phyloP scores from a whole-genome alignment of 257 asterid genomes.

The Scutellaria baicalensis region DNA sequence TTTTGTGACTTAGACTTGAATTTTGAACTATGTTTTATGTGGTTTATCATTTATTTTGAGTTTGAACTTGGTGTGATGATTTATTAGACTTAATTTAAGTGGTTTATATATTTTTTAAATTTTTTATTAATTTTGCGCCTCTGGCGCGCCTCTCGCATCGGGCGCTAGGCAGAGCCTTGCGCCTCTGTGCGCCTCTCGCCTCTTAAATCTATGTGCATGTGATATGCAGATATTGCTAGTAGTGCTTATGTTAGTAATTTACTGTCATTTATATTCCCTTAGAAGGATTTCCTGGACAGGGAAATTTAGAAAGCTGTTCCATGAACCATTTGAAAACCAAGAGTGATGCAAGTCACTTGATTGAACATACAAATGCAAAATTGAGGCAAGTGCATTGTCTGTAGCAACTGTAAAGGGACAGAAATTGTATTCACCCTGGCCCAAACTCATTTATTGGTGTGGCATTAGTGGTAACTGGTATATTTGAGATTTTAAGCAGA shows the following conservation, averaged over 20 bases:
- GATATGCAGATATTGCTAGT: neutral
- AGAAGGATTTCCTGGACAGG: neutral
- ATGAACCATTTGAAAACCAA: neutral
- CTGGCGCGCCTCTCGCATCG: too few species aligned
- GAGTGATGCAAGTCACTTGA: neutral
- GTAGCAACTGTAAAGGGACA: neutral
- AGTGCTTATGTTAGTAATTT: neutral
- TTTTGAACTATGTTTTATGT: too few species aligned
- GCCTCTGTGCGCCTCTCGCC: too few species aligned
- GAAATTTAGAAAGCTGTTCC: neutral
- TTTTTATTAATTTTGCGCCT: too few species aligned
- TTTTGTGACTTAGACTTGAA: too few species aligned
- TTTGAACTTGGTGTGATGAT: too few species aligned
- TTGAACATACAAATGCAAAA: neutral
- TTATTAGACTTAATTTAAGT: too few species aligned
- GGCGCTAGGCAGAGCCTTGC: too few species aligned
- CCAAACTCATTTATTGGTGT: neutral
- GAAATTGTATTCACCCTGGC: neutral
- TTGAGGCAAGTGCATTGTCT: neutral
- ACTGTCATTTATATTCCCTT: neutral
- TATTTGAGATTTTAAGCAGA: neutral
- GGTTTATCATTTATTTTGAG: too few species aligned
- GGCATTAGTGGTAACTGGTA: neutral
- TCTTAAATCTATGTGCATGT: too few species aligned
- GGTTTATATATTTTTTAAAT: too few species aligned